Evolutionary conservation across 441 rosid genomes (phyloP).

Genomic region (Isatis lusitanica): DNA sequence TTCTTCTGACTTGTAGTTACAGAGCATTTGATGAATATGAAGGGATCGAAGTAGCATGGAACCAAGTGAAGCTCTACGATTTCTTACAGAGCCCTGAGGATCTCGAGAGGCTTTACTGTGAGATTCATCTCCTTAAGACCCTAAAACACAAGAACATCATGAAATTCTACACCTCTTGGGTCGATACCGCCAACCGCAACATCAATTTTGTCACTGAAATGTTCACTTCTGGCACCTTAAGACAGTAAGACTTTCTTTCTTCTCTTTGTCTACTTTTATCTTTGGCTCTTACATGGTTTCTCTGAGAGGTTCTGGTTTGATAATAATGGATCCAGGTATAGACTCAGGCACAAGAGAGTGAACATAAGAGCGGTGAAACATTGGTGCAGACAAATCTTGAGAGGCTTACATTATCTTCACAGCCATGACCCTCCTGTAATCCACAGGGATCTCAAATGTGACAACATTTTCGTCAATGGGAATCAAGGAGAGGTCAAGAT

Average conservation of each 20-base stretch:
- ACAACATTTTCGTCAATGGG: conserved; percentile 90
- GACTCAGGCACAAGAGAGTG: conserved; percentile 86
- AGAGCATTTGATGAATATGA: conserved; percentile 96
- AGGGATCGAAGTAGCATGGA: conserved; percentile 99
- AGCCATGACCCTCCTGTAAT: conserved; percentile 93
- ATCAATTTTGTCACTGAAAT: conserved; percentile 95
- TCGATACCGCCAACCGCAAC: conserved; percentile 80
- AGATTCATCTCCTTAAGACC: conserved; percentile 96
- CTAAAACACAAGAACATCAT: conserved; percentile 92
- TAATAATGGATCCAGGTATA: conserved; percentile 50
- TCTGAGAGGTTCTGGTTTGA: not conserved
- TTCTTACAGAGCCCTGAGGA: conserved; percentile 90
- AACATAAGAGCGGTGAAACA: conserved; percentile 93
- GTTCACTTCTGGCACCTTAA: conserved; percentile 97
- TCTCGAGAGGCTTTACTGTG: conserved; percentile 93
- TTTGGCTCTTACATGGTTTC: not conserved
- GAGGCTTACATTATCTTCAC: conserved; percentile 87
- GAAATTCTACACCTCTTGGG: conserved; percentile 97
- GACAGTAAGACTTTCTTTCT: conserved; percentile 64
- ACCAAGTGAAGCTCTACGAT: conserved; percentile 91
- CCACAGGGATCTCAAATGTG: conserved; percentile 98
- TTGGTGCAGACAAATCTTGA: conserved; percentile 98
- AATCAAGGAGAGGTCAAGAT: conserved; percentile 97
- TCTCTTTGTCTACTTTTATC: not conserved
- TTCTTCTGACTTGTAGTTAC: conserved; percentile 54